These are phyloP conservation scores for Epichloe scottii DNA, from an alignment of 2,329 filamentous ascomycete genomes.

Conservation along the genomic window DNA sequence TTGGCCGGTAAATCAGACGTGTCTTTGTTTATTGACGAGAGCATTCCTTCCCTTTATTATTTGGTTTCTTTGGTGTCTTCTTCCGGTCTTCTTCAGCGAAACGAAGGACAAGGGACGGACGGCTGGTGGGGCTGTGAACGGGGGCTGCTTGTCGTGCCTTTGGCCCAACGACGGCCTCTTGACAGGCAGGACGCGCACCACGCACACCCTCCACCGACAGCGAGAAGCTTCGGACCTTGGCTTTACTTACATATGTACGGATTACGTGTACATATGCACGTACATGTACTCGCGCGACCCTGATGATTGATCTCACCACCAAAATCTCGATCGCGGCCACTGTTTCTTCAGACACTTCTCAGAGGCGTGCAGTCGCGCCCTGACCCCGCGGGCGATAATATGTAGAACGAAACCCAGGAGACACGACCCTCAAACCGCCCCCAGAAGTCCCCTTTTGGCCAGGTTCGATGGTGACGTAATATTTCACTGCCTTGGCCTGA, in stretches of 20 bases:
- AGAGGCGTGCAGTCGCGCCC: neutral
- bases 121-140: neutral
- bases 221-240: neutral
- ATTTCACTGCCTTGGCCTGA: neutral
- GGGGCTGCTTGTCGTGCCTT: neutral
- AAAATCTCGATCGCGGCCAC: conserved; percentile 18
- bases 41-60: neutral
- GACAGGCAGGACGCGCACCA: too few species aligned
- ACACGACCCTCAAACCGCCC: neutral
- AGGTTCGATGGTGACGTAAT: neutral
- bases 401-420: neutral
- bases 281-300: conserved; percentile 9
- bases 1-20: too few species aligned
- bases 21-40: too few species aligned
- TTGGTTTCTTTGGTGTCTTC: neutral
- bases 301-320: conserved; percentile 14
- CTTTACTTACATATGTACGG: too few species aligned
- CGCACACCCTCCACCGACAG: neutral
- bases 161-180: too few species aligned
- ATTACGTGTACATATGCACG: neutral
- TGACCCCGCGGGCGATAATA: neutral
- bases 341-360: neutral
- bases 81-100: neutral
- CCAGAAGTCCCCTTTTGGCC: neutral
- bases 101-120: neutral